Evolutionary conservation across 208 protist species (phyloP).

Genomic region (Porcisia hertigi): DNA sequence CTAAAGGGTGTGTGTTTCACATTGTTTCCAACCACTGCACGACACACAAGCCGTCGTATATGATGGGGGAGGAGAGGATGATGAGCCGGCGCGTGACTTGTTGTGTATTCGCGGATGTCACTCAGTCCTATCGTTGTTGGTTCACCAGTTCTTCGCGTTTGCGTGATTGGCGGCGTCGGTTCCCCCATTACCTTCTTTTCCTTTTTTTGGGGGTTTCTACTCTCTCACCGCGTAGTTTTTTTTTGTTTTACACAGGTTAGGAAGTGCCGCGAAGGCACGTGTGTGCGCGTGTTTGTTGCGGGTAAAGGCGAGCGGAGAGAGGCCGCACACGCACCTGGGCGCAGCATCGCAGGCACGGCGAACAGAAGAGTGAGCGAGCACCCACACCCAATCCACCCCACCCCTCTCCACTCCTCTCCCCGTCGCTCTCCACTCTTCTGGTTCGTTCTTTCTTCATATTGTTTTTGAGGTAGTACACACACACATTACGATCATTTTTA

Average conservation of each 20-base stretch:
- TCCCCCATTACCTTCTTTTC: neutral
- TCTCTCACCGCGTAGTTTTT: neutral
- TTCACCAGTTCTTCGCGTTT: slow-evolving; percentile 4
- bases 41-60: neutral
- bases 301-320: neutral
- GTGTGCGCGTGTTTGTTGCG: neutral
- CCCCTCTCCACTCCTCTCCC: neutral
- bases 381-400: neutral
- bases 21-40: neutral
- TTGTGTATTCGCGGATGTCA: neutral
- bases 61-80: neutral
- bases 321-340: neutral
- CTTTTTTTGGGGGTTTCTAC: neutral
- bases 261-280: slow-evolving; percentile 4
- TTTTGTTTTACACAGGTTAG: slow-evolving; percentile 16
- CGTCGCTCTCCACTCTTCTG: neutral
- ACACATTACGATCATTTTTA: no score
- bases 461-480: neutral
- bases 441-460: slow-evolving; percentile 1
- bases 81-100: neutral
- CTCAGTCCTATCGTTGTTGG: neutral
- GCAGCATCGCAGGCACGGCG: slow-evolving; percentile 3
- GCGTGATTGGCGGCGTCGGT: neutral
- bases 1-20: slow-evolving; percentile 29
- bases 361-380: neutral